Evolutionary conservation across 2,329 filamentous ascomycete species (phyloP), one percentile per base, ranked within the genome.

Genomic region (Lasiodiplodia theobromae): DNA sequence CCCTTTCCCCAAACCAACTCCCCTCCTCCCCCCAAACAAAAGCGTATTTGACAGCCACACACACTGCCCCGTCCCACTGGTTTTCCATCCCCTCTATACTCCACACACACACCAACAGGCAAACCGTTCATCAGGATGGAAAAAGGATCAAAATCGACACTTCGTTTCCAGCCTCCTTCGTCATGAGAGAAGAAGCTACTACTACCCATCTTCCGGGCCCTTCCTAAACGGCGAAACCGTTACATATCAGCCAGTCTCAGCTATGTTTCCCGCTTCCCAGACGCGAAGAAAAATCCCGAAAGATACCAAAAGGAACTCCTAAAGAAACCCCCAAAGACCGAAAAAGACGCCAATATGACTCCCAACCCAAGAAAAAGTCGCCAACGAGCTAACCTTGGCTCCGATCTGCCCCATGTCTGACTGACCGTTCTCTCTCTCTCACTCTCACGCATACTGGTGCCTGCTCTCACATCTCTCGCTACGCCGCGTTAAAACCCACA

Each of bases 91-190:
- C 49, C n/a, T n/a, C n/a, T n/a, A n/a, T n/a, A n/a, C n/a, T n/a
- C n/a, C n/a, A n/a, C n/a, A n/a, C n/a, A n/a, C 51, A 53, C 51
- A 53, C 21, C 51, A 51, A 51, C 23, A 23, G 14, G 51, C 51
- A 23, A 28, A 23, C 12, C 25, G 25, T 11, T 14, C n/a, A 47
- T 47, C 44, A 10, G 12, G 21, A 25, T n/a, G 6, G 6, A 28
- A 52, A n/a, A 53, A 52, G 23, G 21, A 21, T 10, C 6, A 21
- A 52, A 34, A 34, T 34, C 12, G 51, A 53, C n/a, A 53, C n/a
- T 28, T 47, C 51, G 18, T 21, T 51, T 11, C 21, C 23, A 14
- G 18, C 51, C 25, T 28, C 23, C 51, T 18, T 21, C 44, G 21
- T 21, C 44, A 47, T 34, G 28, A 28, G 25, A 28, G 25, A 31